Evolutionary conservation across 208 protist genomes (phyloP), one percentile per base, ranked within the genome.

Genomic region (Leishmania gerbilli): DNA sequence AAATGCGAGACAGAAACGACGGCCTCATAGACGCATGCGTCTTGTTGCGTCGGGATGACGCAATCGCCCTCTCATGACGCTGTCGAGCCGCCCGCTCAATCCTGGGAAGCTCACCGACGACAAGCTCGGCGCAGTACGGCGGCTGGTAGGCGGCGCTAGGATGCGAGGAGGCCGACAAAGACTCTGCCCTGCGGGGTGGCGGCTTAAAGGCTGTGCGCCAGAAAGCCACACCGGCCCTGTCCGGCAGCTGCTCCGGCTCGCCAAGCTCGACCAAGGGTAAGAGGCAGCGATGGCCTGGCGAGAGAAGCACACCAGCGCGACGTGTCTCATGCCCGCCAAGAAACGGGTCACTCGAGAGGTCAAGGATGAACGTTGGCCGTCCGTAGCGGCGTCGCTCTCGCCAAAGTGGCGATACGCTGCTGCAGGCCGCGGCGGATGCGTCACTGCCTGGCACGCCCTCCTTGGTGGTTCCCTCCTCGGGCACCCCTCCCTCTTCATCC

Each of bases 61-160:
- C 2, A 1, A 19, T 45, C 21, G 42, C 19, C 13, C n/a, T 15
- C 42, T 78, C 56, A 17, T 17, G 47, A 6, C 68, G 84, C 47
- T 76, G 77, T 42, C 71, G 77, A 17, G 72, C 53, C 47, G 77
- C 77, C 69, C 40, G 24, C 79, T 92, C 85, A 67, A 95, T 75
- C 0, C 81, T 71, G 19, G 77, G 17, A 11, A 91, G 13, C 51
- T 91, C 88, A 40, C 92, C 90, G 19, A 96, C 71, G 19, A 96
- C 76, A 9, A 96, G 62, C 65, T 94, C 89, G 5, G 90, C 86
- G 74, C 82, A 89, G 27, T 31, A 71, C 27, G 87, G 84, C 49
- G 83, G 86, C 40, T 75, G 40, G 21, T n/a, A 15, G 42, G 53
- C n/a, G 9, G 78, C 60, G 45, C 75, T 45, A 1, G 53, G 31